Percentiles rank a stretch among this genome's conserved stretches.
Conservation (phyloP, 345 rosid genomes). For the Gossypium bickii region DNA sequence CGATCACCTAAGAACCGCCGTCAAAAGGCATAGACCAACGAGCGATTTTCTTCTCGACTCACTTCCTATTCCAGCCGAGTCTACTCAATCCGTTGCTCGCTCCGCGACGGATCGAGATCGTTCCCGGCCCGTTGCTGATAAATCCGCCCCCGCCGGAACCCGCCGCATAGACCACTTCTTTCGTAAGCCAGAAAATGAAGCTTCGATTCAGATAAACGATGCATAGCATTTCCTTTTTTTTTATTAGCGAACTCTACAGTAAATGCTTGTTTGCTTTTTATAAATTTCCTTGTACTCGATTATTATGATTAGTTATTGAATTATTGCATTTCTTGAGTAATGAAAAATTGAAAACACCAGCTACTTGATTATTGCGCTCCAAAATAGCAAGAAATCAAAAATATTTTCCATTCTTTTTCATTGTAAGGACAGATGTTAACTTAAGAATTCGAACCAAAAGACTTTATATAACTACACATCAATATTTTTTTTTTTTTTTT, state of each 20-base stretch:
- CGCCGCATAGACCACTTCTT: conserved; percentile 63
- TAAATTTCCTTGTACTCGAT: not conserved
- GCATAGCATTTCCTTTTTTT: conserved; percentile 18
- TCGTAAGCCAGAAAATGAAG: conserved; percentile 34
- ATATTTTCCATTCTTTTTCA: not conserved
- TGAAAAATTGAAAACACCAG: not conserved
- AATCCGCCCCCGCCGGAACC: conserved; percentile 14
- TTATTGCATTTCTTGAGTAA: not conserved
- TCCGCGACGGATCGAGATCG: conserved; percentile 21
- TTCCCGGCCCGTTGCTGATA: conserved; percentile 11
- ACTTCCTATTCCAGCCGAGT: conserved; percentile 49
- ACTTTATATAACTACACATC: not conserved
- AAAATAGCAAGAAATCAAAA: not conserved
- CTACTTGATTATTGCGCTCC: not conserved
- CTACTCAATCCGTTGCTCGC: conserved; percentile 31
- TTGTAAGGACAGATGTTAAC: not conserved
- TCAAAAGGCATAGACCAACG: conserved; percentile 69
- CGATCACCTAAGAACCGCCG: conserved; percentile 62
- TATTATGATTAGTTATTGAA: not conserved
- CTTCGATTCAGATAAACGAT: conserved; percentile 29
- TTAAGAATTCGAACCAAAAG: not conserved
- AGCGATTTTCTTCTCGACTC: conserved; percentile 84
- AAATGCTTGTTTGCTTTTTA: not conserved
- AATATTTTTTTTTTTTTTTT: not conserved
- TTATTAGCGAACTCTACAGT: not conserved